Base-by-base conservation (phyloP, 1,139 yeast genomes). In the Lizanozyma gosingica region DNA sequence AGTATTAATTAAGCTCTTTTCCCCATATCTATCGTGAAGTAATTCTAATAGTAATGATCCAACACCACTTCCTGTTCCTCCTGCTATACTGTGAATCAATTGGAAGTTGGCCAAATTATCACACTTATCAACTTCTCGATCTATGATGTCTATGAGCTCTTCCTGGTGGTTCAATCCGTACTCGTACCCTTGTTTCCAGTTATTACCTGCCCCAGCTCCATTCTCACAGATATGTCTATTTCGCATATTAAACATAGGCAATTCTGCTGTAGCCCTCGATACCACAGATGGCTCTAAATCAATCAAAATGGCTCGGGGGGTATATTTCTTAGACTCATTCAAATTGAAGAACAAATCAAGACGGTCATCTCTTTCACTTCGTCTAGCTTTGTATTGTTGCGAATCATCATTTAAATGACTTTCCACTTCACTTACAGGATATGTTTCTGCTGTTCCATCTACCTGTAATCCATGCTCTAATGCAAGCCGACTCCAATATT, bases 31-130 rank as follows among this genome's bases (percentile, higher is more conserved):
- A 56, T 94, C 98, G 41, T 80, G 78, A 44, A 94, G 62, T 18
- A 80, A 67, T 57, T 92, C 97, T 38, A 92, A 62, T 37, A 92
- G 53, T 45, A 76, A 76, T 0, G 96, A 86, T 0, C 98, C 98
- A 36, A 88, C 78, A 4, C 98, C 98, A 0, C 96, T 84, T 0
- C 98, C 98, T 0, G 98, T 92, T 33, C 98, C 98, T 18, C 98
- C 98, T 0, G 97, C 97, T n/a, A 94, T 95, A 14, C 97, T 86
- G 59, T 92, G 98, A 43, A 90, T 62, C 47, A 92, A 64, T 65
- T 88, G 95, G 58, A 94, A 92, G 4, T 94, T 94, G 46, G 88
- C 92, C 41, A 90, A 65, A 44, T 85, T 83, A 47, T 92, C 98
- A 52, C 96, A 83, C 35, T 86, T 83, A 55, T 92, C 98, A 36